A percentile compares a stretch with the other conserved stretches of the same genome.
Evolutionary conservation across 2,329 filamentous ascomycete species (phyloP).

Genomic region (Xylariaceae sp.): DNA sequence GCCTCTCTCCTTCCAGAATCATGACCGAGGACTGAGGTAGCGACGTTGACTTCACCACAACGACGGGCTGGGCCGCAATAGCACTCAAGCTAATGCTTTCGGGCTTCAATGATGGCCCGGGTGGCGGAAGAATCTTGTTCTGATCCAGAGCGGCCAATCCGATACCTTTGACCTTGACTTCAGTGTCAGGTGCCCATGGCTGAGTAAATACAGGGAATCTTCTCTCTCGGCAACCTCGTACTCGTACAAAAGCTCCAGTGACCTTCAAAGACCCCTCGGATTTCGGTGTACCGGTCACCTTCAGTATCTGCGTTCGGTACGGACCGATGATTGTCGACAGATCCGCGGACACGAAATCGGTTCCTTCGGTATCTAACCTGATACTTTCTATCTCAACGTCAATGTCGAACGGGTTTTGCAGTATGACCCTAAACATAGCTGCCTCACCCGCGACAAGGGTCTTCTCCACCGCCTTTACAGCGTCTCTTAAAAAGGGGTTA

Average conservation of each 20-base stretch:
- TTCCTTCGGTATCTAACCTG: constrained; percentile 67
- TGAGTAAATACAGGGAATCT: constrained; percentile 79
- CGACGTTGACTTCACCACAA: constrained; percentile 71
- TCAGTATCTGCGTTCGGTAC: constrained; percentile 75
- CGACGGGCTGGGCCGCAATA: constrained; percentile 72
- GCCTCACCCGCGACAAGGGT: constrained; percentile 76
- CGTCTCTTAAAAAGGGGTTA: constrained; percentile 78
- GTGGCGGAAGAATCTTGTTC: constrained; percentile 33
- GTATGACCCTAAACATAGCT: constrained; percentile 72
- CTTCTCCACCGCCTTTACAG: constrained; percentile 57
- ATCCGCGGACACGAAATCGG: constrained; percentile 62
- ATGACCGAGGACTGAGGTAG: constrained; percentile 83
- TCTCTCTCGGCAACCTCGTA: constrained; percentile 76
- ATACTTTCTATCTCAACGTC: constrained; percentile 86
- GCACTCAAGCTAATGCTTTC: constrained; percentile 63
- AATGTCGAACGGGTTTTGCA: constrained; percentile 94
- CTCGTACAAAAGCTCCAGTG: constrained; percentile 72
- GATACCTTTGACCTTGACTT: constrained; percentile 71
- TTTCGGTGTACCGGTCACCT: constrained; percentile 64
- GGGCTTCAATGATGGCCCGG: constrained; percentile 40
- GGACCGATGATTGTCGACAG: constrained; percentile 70
- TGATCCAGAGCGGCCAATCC: constrained; percentile 58
- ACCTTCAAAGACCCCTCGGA: constrained; percentile 66
- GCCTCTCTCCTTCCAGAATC: constrained; percentile 86
- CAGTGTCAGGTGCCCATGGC: constrained; percentile 67